Conservation (phyloP, 2,329 filamentous ascomycete species). For the Botrytis fabae region DNA sequence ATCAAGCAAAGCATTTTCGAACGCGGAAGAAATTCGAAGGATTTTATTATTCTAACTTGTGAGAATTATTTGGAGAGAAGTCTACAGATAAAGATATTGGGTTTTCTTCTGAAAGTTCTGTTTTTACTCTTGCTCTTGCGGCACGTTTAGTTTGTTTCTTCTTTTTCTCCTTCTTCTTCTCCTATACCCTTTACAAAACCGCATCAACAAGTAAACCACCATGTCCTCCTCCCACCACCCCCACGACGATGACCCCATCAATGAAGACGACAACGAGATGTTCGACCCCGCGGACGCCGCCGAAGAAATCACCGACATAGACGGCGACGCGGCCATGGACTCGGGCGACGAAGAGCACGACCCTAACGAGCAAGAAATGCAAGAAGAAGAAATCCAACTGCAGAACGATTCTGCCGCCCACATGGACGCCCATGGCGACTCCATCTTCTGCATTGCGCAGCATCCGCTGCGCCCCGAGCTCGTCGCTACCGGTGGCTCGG, state of each 20-base stretch:
- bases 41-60: not conserved
- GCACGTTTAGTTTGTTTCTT: too few relatives aligned
- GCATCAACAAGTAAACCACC: not conserved
- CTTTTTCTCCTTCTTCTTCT: not conserved
- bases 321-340: constrained; percentile 79
- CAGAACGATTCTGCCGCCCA: constrained; percentile 92
- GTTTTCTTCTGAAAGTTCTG: not conserved
- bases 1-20: constrained; percentile 27
- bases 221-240: constrained; percentile 35
- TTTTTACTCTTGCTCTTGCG: too few relatives aligned
- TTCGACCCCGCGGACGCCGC: constrained; percentile 75
- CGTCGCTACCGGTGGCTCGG: constrained; percentile 80
- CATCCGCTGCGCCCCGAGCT: constrained; percentile 78
- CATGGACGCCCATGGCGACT: constrained; percentile 88
- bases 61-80: not conserved
- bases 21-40: constrained; percentile 8
- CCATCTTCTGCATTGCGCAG: constrained; percentile 91
- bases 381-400: constrained; percentile 71
- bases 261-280: constrained; percentile 62
- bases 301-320: constrained; percentile 65
- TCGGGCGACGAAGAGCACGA: constrained; percentile 59
- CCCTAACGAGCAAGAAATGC: constrained; percentile 50
- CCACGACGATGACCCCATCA: constrained; percentile 31
- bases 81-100: not conserved
- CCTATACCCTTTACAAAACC: not conserved